A percentile compares a stretch with the other conserved stretches of the same genome.
Conservation (phyloP, 2,329 filamentous ascomycete species). For the Fusarium luffae region DNA sequence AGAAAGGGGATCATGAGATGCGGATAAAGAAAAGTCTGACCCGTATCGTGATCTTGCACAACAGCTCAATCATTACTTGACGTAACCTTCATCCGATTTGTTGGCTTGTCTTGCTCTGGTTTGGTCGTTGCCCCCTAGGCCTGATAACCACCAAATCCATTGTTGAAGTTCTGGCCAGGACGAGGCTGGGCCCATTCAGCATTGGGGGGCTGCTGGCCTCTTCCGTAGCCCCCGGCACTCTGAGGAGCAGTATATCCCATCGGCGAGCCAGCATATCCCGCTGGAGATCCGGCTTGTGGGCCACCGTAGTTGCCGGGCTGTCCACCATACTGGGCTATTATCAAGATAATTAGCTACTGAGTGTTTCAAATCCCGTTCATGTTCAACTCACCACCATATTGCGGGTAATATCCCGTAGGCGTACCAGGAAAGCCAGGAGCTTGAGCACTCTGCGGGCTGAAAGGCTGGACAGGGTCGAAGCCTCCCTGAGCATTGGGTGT, state of each 20-base stretch:
- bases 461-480: constrained; percentile 80
- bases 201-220: constrained; percentile 72
- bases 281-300: constrained; percentile 70
- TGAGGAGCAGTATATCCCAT: constrained; percentile 78
- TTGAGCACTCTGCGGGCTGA: constrained; percentile 79
- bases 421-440: constrained; percentile 80
- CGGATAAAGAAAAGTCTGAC: constrained; percentile 31
- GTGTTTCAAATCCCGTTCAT: not conserved
- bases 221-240: constrained; percentile 86
- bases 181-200: constrained; percentile 65
- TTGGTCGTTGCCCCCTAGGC: constrained; percentile 56
- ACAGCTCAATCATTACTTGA: constrained; percentile 33
- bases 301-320: constrained; percentile 76
- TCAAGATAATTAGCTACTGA: constrained; percentile 43
- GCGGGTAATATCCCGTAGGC: constrained; percentile 84
- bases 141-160: constrained; percentile 73
- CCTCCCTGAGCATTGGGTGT: constrained; percentile 76
- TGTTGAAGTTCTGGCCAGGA: constrained; percentile 67
- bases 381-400: constrained; percentile 79
- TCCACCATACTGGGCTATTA: constrained; percentile 66
- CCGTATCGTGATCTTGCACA: constrained; percentile 38
- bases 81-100: constrained; percentile 39
- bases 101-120: constrained; percentile 38
- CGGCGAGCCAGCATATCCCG: constrained; percentile 72
- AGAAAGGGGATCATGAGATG: constrained; percentile 42